Conservation (phyloP, 2,329 filamentous ascomycete genomes). For the Cladosporium sp. region DNA sequence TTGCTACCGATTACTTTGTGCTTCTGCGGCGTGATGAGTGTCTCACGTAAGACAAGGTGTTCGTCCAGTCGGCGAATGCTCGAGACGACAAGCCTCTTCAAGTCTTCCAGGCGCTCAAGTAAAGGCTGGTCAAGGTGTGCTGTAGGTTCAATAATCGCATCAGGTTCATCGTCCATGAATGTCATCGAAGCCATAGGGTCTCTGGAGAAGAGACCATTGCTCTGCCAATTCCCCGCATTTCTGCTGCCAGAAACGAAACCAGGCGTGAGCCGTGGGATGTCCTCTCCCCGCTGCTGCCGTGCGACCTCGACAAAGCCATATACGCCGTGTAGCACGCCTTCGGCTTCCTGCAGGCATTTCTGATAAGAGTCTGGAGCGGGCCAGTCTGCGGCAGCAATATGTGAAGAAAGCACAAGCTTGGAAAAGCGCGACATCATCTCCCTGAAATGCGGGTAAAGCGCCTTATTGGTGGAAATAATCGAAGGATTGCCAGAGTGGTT, state of each 20-base stretch:
- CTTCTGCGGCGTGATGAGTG: slow-evolving; percentile 70
- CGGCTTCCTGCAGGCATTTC: slow-evolving; percentile 95
- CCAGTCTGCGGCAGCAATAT: slow-evolving; percentile 95
- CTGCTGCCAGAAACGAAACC: slow-evolving; percentile 86
- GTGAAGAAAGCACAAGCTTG: slow-evolving; percentile 95
- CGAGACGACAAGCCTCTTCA: slow-evolving; percentile 78
- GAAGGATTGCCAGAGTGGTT: slow-evolving; percentile 98
- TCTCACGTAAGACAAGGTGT: slow-evolving; percentile 70
- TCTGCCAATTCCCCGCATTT: slow-evolving; percentile 81
- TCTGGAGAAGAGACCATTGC: slow-evolving; percentile 58
- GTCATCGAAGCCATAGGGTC: slow-evolving; percentile 60
- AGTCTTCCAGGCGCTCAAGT: slow-evolving; percentile 77
- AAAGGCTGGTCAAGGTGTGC: slow-evolving; percentile 70
- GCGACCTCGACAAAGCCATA: slow-evolving; percentile 96
- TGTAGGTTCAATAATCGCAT: slow-evolving; percentile 65
- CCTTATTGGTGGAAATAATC: slow-evolving; percentile 98
- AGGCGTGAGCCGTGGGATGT: slow-evolving; percentile 86
- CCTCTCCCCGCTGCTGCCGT: slow-evolving; percentile 84
- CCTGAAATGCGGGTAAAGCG: slow-evolving; percentile 91
- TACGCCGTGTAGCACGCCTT: slow-evolving; percentile 87
- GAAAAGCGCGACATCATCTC: slow-evolving; percentile 99
- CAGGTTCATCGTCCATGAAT: slow-evolving; percentile 83
- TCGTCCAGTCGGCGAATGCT: slow-evolving; percentile 85
- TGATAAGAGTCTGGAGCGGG: slow-evolving; percentile 88
- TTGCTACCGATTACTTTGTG: slow-evolving; percentile 79